phyloP scores from a whole-genome alignment of 306 rosid species.

The Vigna reflexopilosa region DNA sequence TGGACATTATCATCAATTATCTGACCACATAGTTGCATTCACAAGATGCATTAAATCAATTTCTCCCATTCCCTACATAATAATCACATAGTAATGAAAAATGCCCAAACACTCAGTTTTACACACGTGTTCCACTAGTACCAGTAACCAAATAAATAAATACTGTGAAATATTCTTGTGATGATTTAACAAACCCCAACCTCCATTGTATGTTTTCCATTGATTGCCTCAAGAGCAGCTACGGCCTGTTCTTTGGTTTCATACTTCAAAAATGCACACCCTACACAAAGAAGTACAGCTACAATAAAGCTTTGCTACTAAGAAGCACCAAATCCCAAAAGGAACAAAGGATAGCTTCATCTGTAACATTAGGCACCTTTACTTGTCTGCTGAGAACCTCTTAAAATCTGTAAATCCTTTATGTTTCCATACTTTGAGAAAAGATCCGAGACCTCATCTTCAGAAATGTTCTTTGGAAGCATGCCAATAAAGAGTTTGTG shows the following conservation, averaged over 20 bases:
- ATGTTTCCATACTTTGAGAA: conserved; percentile 71
- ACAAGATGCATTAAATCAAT: neutral
- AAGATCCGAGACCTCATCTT: conserved; percentile 71
- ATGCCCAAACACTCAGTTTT: neutral
- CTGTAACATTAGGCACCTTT: conserved; percentile 62
- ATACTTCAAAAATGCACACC: conserved; percentile 88
- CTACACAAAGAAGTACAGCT: conserved; percentile 47
- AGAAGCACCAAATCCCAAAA: conserved; percentile 20
- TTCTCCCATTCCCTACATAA: neutral
- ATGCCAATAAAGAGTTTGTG: conserved; percentile 91
- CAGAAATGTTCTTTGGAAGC: conserved; percentile 92
- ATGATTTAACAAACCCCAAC: conserved; percentile 50
- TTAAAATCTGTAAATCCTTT: conserved; percentile 84
- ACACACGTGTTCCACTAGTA: neutral
- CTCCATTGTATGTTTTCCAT: conserved; percentile 90
- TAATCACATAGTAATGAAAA: neutral
- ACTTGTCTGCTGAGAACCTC: conserved; percentile 89
- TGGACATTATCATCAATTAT: conserved; percentile 12
- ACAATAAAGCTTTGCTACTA: neutral
- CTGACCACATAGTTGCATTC: neutral
- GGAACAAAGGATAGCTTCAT: neutral
- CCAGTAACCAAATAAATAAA: neutral
- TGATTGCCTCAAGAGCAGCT: conserved; percentile 72
- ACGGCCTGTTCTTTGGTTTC: conserved; percentile 86
- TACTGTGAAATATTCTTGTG: conserved; percentile 27